Evolutionary conservation across 441 rosid genomes (phyloP).

Genomic region (Capsella rubella): DNA sequence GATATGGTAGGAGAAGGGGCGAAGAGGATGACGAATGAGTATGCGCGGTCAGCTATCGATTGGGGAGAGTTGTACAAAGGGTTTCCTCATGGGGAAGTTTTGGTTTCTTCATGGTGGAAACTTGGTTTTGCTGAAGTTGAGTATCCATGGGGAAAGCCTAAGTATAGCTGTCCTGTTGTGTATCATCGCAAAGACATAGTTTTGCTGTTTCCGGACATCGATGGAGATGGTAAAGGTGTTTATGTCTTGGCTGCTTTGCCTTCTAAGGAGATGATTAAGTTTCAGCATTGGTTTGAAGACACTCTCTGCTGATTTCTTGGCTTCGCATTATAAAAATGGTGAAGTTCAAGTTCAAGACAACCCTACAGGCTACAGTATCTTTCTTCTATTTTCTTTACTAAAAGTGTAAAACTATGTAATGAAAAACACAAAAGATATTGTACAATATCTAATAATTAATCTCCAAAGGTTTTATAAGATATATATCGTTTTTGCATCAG

Average conservation of each 20-base stretch:
- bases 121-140: constrained; percentile 77
- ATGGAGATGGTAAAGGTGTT: constrained; percentile 54
- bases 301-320: constrained; percentile 43
- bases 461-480: too few species aligned
- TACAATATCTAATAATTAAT: too few species aligned
- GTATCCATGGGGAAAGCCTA: constrained; percentile 86
- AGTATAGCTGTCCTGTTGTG: constrained; percentile 77
- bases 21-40: constrained; percentile 63
- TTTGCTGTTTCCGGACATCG: constrained; percentile 67
- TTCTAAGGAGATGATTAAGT: constrained; percentile 60
- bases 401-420: too few species aligned
- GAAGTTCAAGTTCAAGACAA: not conserved
- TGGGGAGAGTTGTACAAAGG: constrained; percentile 82
- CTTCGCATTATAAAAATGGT: not conserved
- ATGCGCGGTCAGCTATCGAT: constrained; percentile 66
- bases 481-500: too few species aligned
- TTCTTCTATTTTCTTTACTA: too few species aligned
- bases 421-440: too few species aligned
- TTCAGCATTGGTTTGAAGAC: constrained; percentile 53
- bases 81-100: constrained; percentile 71
- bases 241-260: constrained; percentile 83
- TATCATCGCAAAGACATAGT: constrained; percentile 74
- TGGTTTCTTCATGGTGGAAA: constrained; percentile 87
- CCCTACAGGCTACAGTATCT: too few species aligned
- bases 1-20: constrained; percentile 67